Conservation (phyloP, 2,329 filamentous ascomycete genomes). For the Cordyceps farinosa region DNA sequence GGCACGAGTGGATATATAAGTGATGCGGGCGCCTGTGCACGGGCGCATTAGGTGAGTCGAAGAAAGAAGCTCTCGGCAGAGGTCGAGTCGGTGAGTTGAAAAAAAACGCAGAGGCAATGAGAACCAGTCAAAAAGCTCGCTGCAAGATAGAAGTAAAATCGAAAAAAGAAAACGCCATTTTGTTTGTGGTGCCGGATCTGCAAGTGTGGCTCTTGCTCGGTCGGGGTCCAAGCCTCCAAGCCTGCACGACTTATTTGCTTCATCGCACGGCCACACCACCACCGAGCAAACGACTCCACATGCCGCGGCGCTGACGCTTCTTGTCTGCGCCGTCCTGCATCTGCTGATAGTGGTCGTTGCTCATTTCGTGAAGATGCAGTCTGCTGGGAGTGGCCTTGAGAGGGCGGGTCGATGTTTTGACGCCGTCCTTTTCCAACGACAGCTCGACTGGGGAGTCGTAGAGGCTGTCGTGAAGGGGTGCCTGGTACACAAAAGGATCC, state of each 20-base stretch:
- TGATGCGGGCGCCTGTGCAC: constrained; percentile 14
- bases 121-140: constrained; percentile 16
- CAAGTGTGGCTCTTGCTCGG: constrained; percentile 24
- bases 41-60: constrained; percentile 15
- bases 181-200: not conserved
- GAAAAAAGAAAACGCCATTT: constrained; percentile 16
- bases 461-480: constrained; percentile 37
- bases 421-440: constrained; percentile 34
- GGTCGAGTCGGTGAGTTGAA: not conserved
- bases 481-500: constrained; percentile 41
- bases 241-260: constrained; percentile 15
- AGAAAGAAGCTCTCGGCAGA: constrained; percentile 1
- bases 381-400: constrained; percentile 33
- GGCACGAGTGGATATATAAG: constrained; percentile 12
- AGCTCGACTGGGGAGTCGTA: constrained; percentile 50
- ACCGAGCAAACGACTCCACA: constrained; percentile 53
- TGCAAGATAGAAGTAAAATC: not conserved
- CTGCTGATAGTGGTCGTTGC: constrained; percentile 48
- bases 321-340: constrained; percentile 45
- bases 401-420: constrained; percentile 27
- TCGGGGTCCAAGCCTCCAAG: constrained; percentile 20
- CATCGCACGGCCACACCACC: constrained; percentile 40
- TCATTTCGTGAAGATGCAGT: constrained; percentile 55
- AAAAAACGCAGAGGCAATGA: constrained; percentile 7
- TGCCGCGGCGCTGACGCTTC: constrained; percentile 49